Base-by-base conservation (phyloP, 139 green algal genomes). In the Chlorella vulgaris region DNA sequence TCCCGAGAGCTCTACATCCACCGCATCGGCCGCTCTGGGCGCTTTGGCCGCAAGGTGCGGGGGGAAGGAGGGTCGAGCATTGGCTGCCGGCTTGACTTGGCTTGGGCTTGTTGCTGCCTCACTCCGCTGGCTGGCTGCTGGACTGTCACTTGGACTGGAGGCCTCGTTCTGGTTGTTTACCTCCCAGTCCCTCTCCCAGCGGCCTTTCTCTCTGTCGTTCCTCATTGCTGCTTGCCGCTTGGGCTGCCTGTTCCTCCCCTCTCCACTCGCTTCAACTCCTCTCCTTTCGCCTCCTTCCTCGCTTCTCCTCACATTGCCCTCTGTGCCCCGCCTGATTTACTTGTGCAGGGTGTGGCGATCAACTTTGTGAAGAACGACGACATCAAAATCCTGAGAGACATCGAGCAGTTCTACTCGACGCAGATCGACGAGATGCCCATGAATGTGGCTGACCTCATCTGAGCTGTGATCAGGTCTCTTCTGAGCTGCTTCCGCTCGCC, bases 1-100 rank as follows among this genome's bases (percentile, higher is more conserved):
- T 98, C 93, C 81, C 92, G 97, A 83, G 97, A 99, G 92, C 88
- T 97, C 22, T 99, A 99, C 93, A 98, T 99, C 82, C 97, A 99
- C 86, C 90, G 97, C 80, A 99, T 99, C 83, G 97, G 97, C 42
- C 92, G 97, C 53, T 97, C 91, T 10, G 94, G 95, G 0, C 89
- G 94, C 33, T 98, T 95, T 76, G 97, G 96, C 10, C 93, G 96
- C 81, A 99, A 99, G 94, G 91, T 94, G 47, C n/a, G n/a, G n/a
- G n/a, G n/a, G n/a, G n/a, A n/a, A n/a, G n/a, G n/a, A n/a, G n/a
- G n/a, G n/a, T n/a, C n/a, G n/a, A n/a, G n/a, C n/a, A n/a, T n/a
- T n/a, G n/a, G n/a, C n/a, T n/a, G n/a, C n/a, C n/a, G n/a, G n/a
- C n/a, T n/a, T n/a, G n/a, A n/a, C n/a, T n/a, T n/a, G n/a, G n/a